Percentiles rank a stretch among this genome's conserved stretches.
phyloP scores from a whole-genome alignment of 306 rosid genomes.

The Malus sieversii region DNA sequence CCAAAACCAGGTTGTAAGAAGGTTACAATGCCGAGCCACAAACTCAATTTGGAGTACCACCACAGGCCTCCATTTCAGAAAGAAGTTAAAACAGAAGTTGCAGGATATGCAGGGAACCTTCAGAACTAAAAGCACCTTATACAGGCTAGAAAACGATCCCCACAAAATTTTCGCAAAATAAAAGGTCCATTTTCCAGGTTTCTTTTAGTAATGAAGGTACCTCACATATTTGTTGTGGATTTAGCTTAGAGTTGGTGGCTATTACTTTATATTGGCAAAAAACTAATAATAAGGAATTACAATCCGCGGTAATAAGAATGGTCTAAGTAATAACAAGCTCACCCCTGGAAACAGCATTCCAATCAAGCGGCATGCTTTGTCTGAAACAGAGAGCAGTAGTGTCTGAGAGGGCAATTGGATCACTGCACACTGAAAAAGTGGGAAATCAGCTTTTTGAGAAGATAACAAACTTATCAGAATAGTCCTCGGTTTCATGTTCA shows the following conservation, averaged over 20 bases:
- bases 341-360: conserved; percentile 99
- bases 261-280: not conserved
- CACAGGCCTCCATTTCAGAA: conserved; percentile 3
- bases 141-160: not conserved
- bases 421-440: conserved; percentile 80
- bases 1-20: conserved; percentile 6
- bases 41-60: conserved; percentile 4
- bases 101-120: conserved; percentile 9
- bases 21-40: conserved; percentile 10
- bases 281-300: not conserved
- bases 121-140: conserved; percentile 2
- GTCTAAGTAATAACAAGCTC: conserved; percentile 16
- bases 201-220: conserved; percentile 3
- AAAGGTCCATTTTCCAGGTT: not conserved
- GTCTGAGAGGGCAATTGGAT: conserved; percentile 96
- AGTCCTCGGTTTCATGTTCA: not conserved
- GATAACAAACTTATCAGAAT: not conserved
- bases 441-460: conserved; percentile 6
- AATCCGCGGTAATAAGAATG: not conserved
- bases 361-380: conserved; percentile 87
- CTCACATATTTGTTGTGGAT: conserved; percentile 9
- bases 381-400: conserved; percentile 82
- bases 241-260: conserved; percentile 5
- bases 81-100: not conserved
- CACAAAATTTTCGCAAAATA: not conserved